phyloP scores from a whole-genome alignment of 1,284 basidiomycete species.

The Ganoderma resinaceum region DNA sequence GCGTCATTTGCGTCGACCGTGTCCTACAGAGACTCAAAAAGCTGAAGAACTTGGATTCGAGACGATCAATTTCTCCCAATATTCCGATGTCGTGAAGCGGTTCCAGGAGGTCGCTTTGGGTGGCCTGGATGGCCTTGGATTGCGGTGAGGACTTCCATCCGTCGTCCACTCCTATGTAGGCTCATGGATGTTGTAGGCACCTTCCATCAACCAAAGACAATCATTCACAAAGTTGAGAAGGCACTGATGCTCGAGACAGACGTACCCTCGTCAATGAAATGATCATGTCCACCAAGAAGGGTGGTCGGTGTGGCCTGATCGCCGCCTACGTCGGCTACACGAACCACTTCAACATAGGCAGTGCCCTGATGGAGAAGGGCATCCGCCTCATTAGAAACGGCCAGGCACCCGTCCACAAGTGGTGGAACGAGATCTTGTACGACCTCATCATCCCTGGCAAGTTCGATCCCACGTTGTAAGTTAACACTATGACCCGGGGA shows the following conservation, averaged over 20 bases:
- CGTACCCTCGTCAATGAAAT: constrained; percentile 71
- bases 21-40: constrained; percentile 62
- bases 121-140: constrained; percentile 70
- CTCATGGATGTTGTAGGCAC: constrained; percentile 47
- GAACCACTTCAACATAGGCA: constrained; percentile 77
- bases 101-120: constrained; percentile 69
- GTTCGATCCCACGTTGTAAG: constrained; percentile 72
- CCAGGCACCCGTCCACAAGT: constrained; percentile 77
- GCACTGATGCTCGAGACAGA: constrained; percentile 80
- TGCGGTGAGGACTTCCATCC: constrained; percentile 40
- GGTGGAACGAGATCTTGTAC: constrained; percentile 77
- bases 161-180: not conserved
- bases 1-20: constrained; percentile 77
- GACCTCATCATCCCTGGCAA: constrained; percentile 70
- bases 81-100: constrained; percentile 62
- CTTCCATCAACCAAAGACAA: constrained; percentile 75
- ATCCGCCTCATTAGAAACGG: constrained; percentile 75
- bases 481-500: constrained; percentile 25
- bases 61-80: constrained; percentile 66
- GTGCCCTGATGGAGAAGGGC: constrained; percentile 83
- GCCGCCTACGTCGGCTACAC: constrained; percentile 70
- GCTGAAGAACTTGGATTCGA: constrained; percentile 62
- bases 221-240: constrained; percentile 74
- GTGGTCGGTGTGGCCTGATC: constrained; percentile 69
- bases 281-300: constrained; percentile 67